Percentiles rank a stretch among this genome's conserved stretches.
Conservation (phyloP, 352 stramenopile species). For the Pythium utonaiense region DNA sequence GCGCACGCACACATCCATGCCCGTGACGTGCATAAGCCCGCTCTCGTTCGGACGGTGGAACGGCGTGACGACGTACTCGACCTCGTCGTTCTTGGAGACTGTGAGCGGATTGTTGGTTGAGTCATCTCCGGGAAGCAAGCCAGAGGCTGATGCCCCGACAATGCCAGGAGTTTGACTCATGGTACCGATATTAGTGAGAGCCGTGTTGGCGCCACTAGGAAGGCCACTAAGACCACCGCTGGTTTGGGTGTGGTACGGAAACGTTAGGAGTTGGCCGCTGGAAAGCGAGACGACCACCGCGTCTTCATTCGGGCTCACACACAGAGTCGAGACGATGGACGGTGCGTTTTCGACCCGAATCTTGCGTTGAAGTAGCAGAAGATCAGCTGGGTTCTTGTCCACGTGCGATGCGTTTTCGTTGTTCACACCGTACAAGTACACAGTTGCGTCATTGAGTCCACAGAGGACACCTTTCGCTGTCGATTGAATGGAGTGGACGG, state of each 20-base stretch:
- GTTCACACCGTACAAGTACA: slow-evolving; percentile 70
- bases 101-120: slow-evolving; percentile 13
- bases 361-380: slow-evolving; percentile 54
- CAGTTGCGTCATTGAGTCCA: slow-evolving; percentile 58
- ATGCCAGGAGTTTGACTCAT: slow-evolving; percentile 9
- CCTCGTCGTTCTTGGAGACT: slow-evolving; percentile 52
- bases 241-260: slow-evolving; percentile 62
- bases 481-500: slow-evolving; percentile 57
- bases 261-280: slow-evolving; percentile 62
- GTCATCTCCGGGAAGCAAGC: neutral
- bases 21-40: slow-evolving; percentile 60
- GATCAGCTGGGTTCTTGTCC: slow-evolving; percentile 30
- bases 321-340: slow-evolving; percentile 44
- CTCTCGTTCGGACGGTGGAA: slow-evolving; percentile 70
- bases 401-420: slow-evolving; percentile 24
- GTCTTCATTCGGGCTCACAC: slow-evolving; percentile 78
- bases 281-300: slow-evolving; percentile 58
- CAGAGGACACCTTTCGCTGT: slow-evolving; percentile 80
- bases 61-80: slow-evolving; percentile 62
- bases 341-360: slow-evolving; percentile 56
- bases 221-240: slow-evolving; percentile 3
- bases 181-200: slow-evolving; percentile 17
- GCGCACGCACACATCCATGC: slow-evolving; percentile 91
- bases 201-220: slow-evolving; percentile 16
- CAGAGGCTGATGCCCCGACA: neutral